phyloP scores from a whole-genome alignment of 225 moss, liverwort and hornwort species.

The Sphagnum tenellum region DNA sequence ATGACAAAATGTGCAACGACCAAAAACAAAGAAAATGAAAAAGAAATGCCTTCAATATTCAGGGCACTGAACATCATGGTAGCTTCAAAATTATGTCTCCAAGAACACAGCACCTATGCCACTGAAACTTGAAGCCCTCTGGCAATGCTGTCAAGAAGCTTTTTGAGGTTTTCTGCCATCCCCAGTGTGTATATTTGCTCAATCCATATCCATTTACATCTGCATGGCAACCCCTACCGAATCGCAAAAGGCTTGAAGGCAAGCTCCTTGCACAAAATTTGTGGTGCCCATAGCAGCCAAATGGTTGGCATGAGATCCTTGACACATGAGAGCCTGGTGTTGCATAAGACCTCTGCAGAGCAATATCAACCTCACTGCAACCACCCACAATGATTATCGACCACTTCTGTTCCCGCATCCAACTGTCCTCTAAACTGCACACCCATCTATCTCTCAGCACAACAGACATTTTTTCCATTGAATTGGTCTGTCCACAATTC shows the following conservation, averaged over 20 bases:
- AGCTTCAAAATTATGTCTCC: not conserved
- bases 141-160: constrained; percentile 19
- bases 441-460: too few relatives aligned
- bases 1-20: not conserved
- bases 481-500: too few relatives aligned
- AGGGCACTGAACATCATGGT: not conserved
- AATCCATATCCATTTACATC: not conserved
- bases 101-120: constrained; percentile 11
- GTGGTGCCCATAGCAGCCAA: constrained; percentile 10
- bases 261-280: constrained; percentile 10
- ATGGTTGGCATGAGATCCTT: constrained; percentile 1
- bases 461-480: too few relatives aligned
- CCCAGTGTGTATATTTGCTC: constrained; percentile 7
- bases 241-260: constrained; percentile 11
- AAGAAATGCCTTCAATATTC: not conserved
- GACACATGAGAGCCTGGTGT: constrained; percentile 1
- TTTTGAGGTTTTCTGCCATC: constrained; percentile 10
- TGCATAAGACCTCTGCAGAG: constrained; percentile 3
- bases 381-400: not conserved
- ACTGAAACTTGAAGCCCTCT: constrained; percentile 17
- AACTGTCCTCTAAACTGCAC: too few relatives aligned
- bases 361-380: constrained; percentile 17
- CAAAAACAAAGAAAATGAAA: not conserved
- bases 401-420: too few relatives aligned
- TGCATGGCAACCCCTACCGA: constrained; percentile 5